phyloP scores from a whole-genome alignment of 345 rosid species.

The Lenwebbia sp. region DNA sequence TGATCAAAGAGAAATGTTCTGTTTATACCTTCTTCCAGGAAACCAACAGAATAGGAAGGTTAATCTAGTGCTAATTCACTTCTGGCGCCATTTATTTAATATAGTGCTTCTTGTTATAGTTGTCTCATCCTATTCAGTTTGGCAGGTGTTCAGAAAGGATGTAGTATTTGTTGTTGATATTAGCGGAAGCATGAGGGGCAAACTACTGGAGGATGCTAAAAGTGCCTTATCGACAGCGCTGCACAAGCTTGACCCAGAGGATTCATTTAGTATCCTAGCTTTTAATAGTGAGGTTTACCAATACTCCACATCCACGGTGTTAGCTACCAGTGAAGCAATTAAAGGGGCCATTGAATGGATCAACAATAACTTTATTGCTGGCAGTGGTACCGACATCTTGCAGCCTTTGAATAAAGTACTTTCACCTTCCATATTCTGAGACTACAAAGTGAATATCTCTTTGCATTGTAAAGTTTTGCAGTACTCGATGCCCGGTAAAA shows the following conservation, averaged over 20 bases:
- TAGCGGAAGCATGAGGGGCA: slow-evolving; percentile 87
- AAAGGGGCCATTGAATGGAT: slow-evolving; percentile 71
- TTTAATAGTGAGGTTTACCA: slow-evolving; percentile 59
- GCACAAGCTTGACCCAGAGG: slow-evolving; percentile 44
- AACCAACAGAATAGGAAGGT: slow-evolving; percentile 49
- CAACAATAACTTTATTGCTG: slow-evolving; percentile 41
- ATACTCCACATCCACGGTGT: slow-evolving; percentile 60
- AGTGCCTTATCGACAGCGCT: slow-evolving; percentile 51
- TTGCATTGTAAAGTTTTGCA: neutral
- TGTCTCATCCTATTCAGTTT: slow-evolving; percentile 12
- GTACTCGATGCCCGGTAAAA: neutral
- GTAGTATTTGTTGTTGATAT: slow-evolving; percentile 77
- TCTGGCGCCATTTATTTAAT: neutral
- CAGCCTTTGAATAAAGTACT: slow-evolving; percentile 68
- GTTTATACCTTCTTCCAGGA: slow-evolving; percentile 67
- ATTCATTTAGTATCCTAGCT: slow-evolving; percentile 77
- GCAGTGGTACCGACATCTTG: slow-evolving; percentile 61
- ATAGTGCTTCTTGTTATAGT: neutral
- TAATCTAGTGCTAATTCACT: slow-evolving; percentile 1
- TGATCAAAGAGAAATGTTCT: slow-evolving; percentile 84
- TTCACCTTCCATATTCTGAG: neutral
- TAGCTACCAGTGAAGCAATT: slow-evolving; percentile 44
- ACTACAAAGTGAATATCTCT: neutral
- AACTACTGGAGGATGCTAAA: slow-evolving; percentile 55
- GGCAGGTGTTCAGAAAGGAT: slow-evolving; percentile 67